Evolutionary conservation across 148 eudicot species (phyloP).

Genomic region (Mesembryanthemum crystallinum): DNA sequence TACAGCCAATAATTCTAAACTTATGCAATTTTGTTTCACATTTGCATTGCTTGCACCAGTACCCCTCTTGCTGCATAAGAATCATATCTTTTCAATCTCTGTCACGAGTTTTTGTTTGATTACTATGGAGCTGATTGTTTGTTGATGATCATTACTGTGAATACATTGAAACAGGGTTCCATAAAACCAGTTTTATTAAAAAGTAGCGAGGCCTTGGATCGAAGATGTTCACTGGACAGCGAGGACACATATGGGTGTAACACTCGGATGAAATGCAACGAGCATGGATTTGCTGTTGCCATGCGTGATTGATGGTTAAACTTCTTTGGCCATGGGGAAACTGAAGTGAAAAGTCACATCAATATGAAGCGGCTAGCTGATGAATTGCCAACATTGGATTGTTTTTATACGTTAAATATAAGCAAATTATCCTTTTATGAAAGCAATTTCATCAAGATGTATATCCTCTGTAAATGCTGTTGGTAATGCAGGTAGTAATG

Average conservation of each 20-base stretch:
- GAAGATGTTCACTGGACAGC: constrained; percentile 38
- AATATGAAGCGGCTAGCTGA: not conserved
- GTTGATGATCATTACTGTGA: not conserved
- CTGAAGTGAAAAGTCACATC: no score
- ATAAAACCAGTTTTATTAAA: not conserved
- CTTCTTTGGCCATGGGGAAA: not conserved
- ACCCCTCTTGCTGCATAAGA: no score
- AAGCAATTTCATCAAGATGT: not conserved
- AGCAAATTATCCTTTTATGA: not conserved
- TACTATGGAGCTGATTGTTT: no score
- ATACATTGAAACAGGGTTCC: constrained; percentile 19
- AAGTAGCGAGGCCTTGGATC: constrained; percentile 24
- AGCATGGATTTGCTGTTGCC: constrained; percentile 14
- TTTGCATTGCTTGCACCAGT: no score
- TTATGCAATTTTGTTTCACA: no score
- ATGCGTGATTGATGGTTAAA: constrained; percentile 3
- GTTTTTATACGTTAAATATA: not conserved
- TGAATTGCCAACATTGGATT: no score
- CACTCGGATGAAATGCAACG: constrained; percentile 18
- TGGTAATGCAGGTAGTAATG: no score
- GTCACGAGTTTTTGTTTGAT: not conserved
- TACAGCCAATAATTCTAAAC: no score
- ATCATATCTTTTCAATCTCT: no score
- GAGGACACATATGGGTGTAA: constrained; percentile 19
- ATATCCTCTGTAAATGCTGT: not conserved